These are phyloP conservation scores for Carex kokanica DNA, from an alignment of 176 grass and related monocot species.

Conservation along the genomic window DNA sequence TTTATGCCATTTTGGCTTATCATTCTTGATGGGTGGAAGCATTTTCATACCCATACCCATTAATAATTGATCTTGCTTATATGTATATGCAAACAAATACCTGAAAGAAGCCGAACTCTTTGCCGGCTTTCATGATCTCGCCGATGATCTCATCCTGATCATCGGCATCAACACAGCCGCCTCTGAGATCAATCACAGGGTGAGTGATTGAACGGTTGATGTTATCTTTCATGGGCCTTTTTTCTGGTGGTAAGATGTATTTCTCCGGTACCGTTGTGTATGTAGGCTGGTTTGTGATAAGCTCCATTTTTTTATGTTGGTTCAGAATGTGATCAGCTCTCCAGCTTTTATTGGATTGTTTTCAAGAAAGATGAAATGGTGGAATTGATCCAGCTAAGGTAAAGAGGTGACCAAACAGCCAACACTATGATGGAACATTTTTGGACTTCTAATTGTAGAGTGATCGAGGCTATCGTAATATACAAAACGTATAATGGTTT, in stretches of 20 bases:
- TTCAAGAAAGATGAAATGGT: too few species aligned
- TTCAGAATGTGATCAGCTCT: not conserved
- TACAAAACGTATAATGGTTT: too few species aligned
- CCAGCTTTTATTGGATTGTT: too few species aligned
- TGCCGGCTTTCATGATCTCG: slow-evolving; percentile 29
- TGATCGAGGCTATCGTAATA: too few species aligned
- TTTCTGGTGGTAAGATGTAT: slow-evolving; percentile 35
- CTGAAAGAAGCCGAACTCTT: slow-evolving; percentile 40
- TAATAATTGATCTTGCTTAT: too few species aligned
- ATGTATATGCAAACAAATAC: slow-evolving; percentile 25
- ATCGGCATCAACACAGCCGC: slow-evolving; percentile 1
- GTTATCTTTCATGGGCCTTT: not conserved
- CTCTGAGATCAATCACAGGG: slow-evolving; percentile 33
- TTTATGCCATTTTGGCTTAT: too few species aligned
- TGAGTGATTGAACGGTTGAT: slow-evolving; percentile 6
- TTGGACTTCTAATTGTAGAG: too few species aligned
- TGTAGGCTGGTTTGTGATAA: slow-evolving; percentile 17
- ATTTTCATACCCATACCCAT: too few species aligned
- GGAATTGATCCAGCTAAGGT: too few species aligned
- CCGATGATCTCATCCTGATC: not conserved
- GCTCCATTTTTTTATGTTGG: slow-evolving; percentile 33
- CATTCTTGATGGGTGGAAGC: too few species aligned
- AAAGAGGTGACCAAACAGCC: too few species aligned
- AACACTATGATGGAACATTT: too few species aligned
- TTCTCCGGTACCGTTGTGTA: slow-evolving; percentile 23